Evolutionary conservation across 148 eudicot genomes (phyloP).

Genomic region (Chenopodium suecicum): DNA sequence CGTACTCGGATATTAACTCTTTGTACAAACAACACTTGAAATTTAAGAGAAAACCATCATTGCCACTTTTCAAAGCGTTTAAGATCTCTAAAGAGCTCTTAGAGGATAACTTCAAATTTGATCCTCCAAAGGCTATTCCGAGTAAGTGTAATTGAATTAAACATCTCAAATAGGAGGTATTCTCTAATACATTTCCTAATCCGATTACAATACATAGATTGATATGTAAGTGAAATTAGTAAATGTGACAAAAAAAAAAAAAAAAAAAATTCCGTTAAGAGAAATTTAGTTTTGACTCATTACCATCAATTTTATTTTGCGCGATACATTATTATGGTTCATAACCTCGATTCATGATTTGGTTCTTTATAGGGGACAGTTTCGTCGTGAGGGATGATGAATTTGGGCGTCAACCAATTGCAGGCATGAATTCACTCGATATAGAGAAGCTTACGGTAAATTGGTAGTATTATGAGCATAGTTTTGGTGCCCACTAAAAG

Average conservation of each 20-base stretch:
- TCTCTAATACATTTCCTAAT: too few species aligned
- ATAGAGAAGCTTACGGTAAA: constrained; percentile 8
- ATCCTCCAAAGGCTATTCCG: background rate
- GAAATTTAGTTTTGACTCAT: too few species aligned
- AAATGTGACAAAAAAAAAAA: too few species aligned
- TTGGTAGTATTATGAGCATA: too few species aligned
- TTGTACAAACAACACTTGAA: background rate
- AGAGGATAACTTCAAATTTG: background rate
- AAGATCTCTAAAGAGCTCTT: background rate
- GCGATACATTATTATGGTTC: too few species aligned
- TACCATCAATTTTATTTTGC: too few species aligned
- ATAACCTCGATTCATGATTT: background rate
- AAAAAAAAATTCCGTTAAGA: too few species aligned
- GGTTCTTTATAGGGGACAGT: constrained; percentile 12
- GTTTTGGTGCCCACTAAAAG: too few species aligned
- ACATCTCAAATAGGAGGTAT: too few species aligned
- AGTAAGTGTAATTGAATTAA: background rate
- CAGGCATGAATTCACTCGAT: constrained; percentile 8
- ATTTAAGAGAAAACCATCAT: background rate
- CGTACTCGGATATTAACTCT: background rate
- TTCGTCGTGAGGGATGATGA: constrained; percentile 23
- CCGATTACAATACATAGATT: too few species aligned
- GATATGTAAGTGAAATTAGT: too few species aligned
- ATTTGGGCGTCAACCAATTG: constrained; percentile 22
- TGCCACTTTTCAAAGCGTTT: background rate